Percentiles rank a stretch among this genome's conserved stretches.
phyloP scores from a whole-genome alignment of 2,329 filamentous ascomycete species.

The Scortechinia acanthostroma region DNA sequence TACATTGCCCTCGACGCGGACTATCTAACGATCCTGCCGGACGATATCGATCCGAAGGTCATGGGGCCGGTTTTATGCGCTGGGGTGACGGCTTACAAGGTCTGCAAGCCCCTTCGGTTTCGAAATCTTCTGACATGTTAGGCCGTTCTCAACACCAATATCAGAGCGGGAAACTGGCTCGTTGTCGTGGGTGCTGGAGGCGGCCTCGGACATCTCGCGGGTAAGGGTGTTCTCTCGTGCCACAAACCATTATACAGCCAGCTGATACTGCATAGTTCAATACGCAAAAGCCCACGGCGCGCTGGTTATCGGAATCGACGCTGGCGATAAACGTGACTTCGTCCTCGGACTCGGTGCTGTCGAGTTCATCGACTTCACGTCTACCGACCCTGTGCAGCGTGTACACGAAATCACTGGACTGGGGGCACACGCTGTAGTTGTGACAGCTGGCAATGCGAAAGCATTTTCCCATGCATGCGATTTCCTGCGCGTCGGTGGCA shows the following conservation, averaged over 20 bases:
- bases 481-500: slow-evolving; percentile 31
- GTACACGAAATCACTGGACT: slow-evolving; percentile 24
- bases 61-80: slow-evolving; percentile 33
- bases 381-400: slow-evolving; percentile 18
- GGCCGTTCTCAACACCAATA: slow-evolving; percentile 29
- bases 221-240: slow-evolving; percentile 12
- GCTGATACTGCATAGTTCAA: slow-evolving; percentile 23
- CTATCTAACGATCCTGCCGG: slow-evolving; percentile 29
- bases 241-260: slow-evolving; percentile 3
- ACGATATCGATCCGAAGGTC: slow-evolving; percentile 27
- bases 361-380: slow-evolving; percentile 28
- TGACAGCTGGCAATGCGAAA: slow-evolving; percentile 27
- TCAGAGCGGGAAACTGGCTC: slow-evolving; percentile 27
- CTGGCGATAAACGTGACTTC: slow-evolving; percentile 23
- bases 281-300: slow-evolving; percentile 30
- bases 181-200: slow-evolving; percentile 35
- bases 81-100: slow-evolving; percentile 32
- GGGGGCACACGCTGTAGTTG: slow-evolving; percentile 29
- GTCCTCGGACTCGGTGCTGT: slow-evolving; percentile 25
- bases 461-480: slow-evolving; percentile 30
- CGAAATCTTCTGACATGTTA: slow-evolving; percentile 10
- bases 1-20: slow-evolving; percentile 32
- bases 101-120: slow-evolving; percentile 7
- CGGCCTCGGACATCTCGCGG: slow-evolving; percentile 33
- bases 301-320: slow-evolving; percentile 30